These are phyloP conservation scores for Elsinoe necatrix DNA, from an alignment of 2,329 filamentous ascomycete species.

Conservation along the genomic window DNA sequence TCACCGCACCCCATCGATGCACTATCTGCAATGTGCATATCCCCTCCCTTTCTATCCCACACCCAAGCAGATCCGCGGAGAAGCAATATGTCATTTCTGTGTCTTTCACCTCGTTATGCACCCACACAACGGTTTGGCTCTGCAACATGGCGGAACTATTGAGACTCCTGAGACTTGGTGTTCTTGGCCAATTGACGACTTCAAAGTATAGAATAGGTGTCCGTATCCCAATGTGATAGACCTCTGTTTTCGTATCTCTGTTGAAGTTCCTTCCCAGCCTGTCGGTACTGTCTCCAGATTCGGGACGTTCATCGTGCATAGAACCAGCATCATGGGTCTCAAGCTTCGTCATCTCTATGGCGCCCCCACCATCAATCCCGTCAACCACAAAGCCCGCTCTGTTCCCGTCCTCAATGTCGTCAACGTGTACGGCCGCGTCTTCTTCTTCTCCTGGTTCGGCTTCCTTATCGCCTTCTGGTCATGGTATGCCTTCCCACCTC, in stretches of 20 bases:
- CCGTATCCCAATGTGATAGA: background rate
- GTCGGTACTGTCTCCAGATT: constrained; percentile 4
- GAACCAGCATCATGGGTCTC: constrained; percentile 12
- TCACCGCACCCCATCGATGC: background rate
- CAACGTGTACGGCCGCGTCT: constrained; percentile 70
- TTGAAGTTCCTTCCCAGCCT: background rate
- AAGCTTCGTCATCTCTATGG: constrained; percentile 28
- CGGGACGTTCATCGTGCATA: background rate
- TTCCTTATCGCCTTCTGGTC: constrained; percentile 79
- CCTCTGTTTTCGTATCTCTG: background rate
- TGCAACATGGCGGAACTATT: background rate
- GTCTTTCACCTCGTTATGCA: background rate
- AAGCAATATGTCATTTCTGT: constrained; percentile 6
- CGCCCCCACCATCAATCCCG: constrained; percentile 65
- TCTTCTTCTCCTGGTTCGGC: constrained; percentile 75
- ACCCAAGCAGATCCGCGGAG: constrained; percentile 5
- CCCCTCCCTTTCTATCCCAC: background rate
- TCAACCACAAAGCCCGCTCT: constrained; percentile 68
- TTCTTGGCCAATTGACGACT: constrained; percentile 7
- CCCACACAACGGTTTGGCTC: background rate
- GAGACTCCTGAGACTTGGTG: constrained; percentile 13
- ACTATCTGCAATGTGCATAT: background rate
- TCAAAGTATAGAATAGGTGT: background rate
- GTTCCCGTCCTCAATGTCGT: constrained; percentile 68
- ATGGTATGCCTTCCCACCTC: constrained; percentile 76